Base-by-base conservation (phyloP, 352 stramenopile genomes). In the Elongisporangium senticosum region DNA sequence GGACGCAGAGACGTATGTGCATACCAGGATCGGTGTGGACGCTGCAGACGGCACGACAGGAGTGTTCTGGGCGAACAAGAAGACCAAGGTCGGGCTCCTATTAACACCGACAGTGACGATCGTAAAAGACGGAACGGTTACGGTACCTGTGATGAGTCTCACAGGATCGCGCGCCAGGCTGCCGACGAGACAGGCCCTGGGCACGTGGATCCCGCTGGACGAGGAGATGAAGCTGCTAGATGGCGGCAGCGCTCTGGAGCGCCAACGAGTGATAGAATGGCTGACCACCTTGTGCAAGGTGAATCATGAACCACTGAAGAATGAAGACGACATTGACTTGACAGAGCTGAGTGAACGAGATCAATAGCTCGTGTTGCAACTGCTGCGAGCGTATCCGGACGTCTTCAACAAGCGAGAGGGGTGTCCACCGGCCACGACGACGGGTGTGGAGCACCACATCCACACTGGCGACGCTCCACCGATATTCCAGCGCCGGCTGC, bases 121-220 rank as follows among this genome's bases (percentile, higher is more conserved):
- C 11, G 58, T 51, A 0, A 26, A 61, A 6, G 4, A 13, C 0
- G 28, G 58, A 8, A 22, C 56, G 7, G 26, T 59, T 3, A 20
- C 55, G 1, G 40, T 69, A 0, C 37, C 51, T 0, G 40, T 69
- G 5, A 11, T 73, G n/a, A 72, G 59, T 8, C n/a, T 72, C 3
- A 26, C 59, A n/a, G n/a, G n/a, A n/a, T 4, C 59, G 62, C 23
- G 0, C 15, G 59, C 23, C 54, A 62, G 60, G 17, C 53, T 67
- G 2, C 64, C 64, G 1, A 15, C 7, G 7, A 53, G 62, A 22
- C 24, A 56, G 22, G 48, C 61, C 5, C 22, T 71, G 0, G 64
- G 64, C 3, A 49, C 33, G 20, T 66, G 63, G 55, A 28, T 70
- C 8, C 58, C 58, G 5, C 13, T 65, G 3, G 47, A 55, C 0